Evolutionary conservation across 257 asterid species (phyloP).

Genomic region (Prunella vulgaris): DNA sequence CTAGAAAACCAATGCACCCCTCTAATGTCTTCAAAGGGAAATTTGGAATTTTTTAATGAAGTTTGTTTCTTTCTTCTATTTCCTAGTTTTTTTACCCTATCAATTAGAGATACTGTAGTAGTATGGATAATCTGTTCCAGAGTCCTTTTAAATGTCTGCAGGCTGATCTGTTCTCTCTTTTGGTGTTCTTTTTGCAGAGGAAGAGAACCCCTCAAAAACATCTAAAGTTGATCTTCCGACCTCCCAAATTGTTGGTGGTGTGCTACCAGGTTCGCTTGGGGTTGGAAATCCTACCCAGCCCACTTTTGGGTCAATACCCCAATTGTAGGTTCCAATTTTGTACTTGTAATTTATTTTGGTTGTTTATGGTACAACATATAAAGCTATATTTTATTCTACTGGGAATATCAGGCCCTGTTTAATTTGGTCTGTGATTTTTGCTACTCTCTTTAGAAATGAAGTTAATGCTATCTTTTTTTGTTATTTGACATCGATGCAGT

Average conservation of each 20-base stretch:
- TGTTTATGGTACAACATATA: background rate
- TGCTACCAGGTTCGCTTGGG: conserved; percentile 43
- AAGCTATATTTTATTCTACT: background rate
- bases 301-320: conserved; percentile 43
- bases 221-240: conserved; percentile 62
- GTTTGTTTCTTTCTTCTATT: background rate
- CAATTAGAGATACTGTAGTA: background rate
- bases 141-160: background rate
- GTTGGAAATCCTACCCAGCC: conserved; percentile 62
- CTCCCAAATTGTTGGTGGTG: conserved; percentile 52
- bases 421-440: background rate
- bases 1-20: background rate
- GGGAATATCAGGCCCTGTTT: background rate
- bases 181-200: conserved; percentile 39
- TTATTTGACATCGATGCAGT: background rate
- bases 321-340: conserved; percentile 39
- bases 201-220: conserved; percentile 63
- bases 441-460: background rate
- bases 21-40: conserved; percentile 2
- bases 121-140: background rate
- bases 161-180: conserved; percentile 9
- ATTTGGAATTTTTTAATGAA: background rate
- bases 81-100: background rate
- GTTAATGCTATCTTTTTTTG: background rate
- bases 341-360: background rate